Evolutionary conservation across 179 eudicot species (phyloP).

Genomic region (Beta lomatogona): DNA sequence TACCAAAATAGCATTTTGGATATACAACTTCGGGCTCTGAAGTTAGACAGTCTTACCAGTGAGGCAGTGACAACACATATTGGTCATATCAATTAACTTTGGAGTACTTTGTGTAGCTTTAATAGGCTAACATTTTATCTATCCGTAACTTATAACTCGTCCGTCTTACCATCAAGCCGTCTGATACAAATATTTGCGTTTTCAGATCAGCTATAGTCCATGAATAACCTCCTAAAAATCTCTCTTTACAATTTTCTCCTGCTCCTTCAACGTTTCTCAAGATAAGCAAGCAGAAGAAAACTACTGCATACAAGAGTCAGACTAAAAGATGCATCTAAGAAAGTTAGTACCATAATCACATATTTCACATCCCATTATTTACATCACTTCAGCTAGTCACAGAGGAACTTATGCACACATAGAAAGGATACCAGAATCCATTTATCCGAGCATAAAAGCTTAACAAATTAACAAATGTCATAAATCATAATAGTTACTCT

Average conservation of each 20-base stretch:
- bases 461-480: constrained; percentile 4
- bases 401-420: constrained; percentile 2
- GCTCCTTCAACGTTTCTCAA: neutral
- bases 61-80: no score
- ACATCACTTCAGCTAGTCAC: constrained; percentile 8
- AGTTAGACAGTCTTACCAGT: no score
- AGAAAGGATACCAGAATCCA: neutral
- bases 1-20: no score
- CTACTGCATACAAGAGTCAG: neutral
- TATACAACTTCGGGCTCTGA: no score
- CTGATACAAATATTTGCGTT: no score
- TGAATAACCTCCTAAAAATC: no score
- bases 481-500: constrained; percentile 14
- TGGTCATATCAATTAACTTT: no score
- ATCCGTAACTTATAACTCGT: no score
- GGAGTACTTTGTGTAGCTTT: no score
- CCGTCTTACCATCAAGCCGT: no score
- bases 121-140: no score
- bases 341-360: neutral
- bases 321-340: neutral
- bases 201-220: no score
- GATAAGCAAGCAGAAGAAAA: neutral
- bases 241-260: neutral
- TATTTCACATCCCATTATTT: neutral
- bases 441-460: neutral